A percentile compares a stretch with the other conserved stretches of the same genome.
phyloP scores from a whole-genome alignment of 208 protist genomes.

The Leishmania aethiopica region DNA sequence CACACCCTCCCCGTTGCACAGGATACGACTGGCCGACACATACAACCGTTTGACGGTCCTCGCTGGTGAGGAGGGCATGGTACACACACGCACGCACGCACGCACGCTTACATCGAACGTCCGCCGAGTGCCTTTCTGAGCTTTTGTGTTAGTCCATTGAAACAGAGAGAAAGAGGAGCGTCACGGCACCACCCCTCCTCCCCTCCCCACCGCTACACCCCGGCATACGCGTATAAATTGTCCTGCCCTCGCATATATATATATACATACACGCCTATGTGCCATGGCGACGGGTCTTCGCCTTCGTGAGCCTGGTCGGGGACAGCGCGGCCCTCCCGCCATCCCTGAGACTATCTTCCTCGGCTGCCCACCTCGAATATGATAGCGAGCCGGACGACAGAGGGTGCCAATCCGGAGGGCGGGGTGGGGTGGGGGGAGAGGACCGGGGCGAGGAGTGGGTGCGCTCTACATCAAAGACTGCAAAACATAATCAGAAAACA shows the following conservation, averaged over 20 bases:
- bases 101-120: too few species aligned
- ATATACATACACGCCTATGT: neutral
- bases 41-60: neutral
- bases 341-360: neutral
- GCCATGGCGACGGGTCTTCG: too few species aligned
- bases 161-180: neutral
- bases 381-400: neutral
- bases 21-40: neutral
- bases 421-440: too few species aligned
- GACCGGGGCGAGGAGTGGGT: too few species aligned
- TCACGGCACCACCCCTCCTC: neutral
- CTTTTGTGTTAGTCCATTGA: neutral
- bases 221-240: neutral
- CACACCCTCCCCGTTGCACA: neutral
- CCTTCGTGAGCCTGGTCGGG: too few species aligned
- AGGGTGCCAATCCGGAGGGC: neutral
- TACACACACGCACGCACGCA: neutral
- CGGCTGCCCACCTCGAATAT: neutral
- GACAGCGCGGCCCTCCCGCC: too few species aligned
- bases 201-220: neutral
- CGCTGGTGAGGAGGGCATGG: neutral
- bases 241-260: neutral
- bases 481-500: too few species aligned
- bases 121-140: neutral
- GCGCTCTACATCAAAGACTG: neutral